These are phyloP conservation scores for Tilletia caries DNA, from an alignment of 1,284 basidiomycete species.

Conservation along the genomic window DNA sequence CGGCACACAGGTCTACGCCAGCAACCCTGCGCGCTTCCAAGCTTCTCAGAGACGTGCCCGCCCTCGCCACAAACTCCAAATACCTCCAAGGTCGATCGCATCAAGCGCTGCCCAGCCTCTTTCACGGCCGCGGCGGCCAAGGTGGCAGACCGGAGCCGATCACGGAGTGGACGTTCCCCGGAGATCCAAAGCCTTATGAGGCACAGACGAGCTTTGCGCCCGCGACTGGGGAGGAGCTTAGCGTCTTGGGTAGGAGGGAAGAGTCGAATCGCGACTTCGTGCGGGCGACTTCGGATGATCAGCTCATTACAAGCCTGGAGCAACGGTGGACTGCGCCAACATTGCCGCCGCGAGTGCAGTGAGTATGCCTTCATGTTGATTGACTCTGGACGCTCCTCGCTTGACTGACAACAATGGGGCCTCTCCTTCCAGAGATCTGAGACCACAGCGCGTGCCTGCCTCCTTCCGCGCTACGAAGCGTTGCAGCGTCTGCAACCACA, in stretches of 20 bases:
- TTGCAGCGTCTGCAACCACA: slow-evolving; percentile 88
- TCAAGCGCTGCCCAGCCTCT: not conserved
- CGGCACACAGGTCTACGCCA: not conserved
- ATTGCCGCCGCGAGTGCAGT: not conserved
- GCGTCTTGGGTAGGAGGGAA: slow-evolving; percentile 58
- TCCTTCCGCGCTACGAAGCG: slow-evolving; percentile 91
- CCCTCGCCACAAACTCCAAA: slow-evolving; percentile 16
- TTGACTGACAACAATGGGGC: slow-evolving; percentile 15
- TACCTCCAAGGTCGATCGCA: slow-evolving; percentile 10
- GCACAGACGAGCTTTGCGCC: slow-evolving; percentile 28
- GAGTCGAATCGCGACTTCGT: slow-evolving; percentile 70
- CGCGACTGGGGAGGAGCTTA: slow-evolving; percentile 13
- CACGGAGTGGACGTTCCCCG: slow-evolving; percentile 4
- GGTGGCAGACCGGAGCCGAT: not conserved
- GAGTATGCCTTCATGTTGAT: not conserved
- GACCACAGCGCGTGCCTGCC: slow-evolving; percentile 81
- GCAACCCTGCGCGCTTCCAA: slow-evolving; percentile 22
- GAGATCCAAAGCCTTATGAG: slow-evolving; percentile 30
- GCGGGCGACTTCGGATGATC: slow-evolving; percentile 62
- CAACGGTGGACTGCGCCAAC: slow-evolving; percentile 72
- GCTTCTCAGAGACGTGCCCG: slow-evolving; percentile 37
- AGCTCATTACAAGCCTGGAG: slow-evolving; percentile 69
- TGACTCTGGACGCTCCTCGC: not conserved
- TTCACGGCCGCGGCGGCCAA: not conserved
- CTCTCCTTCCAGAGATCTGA: slow-evolving; percentile 67